phyloP scores from a whole-genome alignment of 108 stramenopile genomes.

The Pseudonitzschia pungens region DNA sequence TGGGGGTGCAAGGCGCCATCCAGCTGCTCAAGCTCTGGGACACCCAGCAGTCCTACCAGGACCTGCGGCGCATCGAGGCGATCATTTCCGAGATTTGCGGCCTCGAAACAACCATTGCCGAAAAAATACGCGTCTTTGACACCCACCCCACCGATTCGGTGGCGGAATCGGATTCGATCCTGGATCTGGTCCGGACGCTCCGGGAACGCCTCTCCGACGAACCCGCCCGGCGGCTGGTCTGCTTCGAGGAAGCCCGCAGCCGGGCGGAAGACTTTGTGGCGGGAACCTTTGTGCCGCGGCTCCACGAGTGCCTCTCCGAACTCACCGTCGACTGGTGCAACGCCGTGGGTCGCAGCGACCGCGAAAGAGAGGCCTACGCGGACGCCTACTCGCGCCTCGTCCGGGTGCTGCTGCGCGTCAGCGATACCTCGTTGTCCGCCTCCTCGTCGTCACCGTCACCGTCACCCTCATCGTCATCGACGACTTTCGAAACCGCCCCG shows the following conservation, averaged over 20 bases:
- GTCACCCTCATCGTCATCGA: too few relatives aligned
- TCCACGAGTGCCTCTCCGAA: constrained; percentile 25
- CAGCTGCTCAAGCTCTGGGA: constrained; percentile 33
- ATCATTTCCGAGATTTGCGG: constrained; percentile 19
- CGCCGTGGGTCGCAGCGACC: neutral
- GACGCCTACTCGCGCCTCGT: constrained; percentile 24
- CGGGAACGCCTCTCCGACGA: neutral
- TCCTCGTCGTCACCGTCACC: neutral
- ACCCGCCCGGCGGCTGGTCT: constrained; percentile 13
- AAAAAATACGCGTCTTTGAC: constrained; percentile 28
- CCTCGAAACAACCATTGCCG: constrained; percentile 25
- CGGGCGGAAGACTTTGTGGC: constrained; percentile 12
- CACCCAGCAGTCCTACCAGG: constrained; percentile 14
- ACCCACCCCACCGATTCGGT: constrained; percentile 10
- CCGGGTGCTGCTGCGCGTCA: constrained; percentile 5
- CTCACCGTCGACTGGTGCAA: constrained; percentile 27
- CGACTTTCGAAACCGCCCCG: too few relatives aligned
- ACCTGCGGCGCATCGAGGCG: constrained; percentile 19
- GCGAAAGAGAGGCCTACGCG: neutral
- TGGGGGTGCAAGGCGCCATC: constrained; percentile 28
- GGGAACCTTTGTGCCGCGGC: constrained; percentile 8
- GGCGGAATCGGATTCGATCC: constrained; percentile 17
- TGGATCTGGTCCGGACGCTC: constrained; percentile 3
- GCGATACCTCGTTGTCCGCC: neutral
- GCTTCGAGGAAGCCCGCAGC: constrained; percentile 26